phyloP scores from a whole-genome alignment of 208 protist genomes.

The Wallacemonas rigidus region DNA sequence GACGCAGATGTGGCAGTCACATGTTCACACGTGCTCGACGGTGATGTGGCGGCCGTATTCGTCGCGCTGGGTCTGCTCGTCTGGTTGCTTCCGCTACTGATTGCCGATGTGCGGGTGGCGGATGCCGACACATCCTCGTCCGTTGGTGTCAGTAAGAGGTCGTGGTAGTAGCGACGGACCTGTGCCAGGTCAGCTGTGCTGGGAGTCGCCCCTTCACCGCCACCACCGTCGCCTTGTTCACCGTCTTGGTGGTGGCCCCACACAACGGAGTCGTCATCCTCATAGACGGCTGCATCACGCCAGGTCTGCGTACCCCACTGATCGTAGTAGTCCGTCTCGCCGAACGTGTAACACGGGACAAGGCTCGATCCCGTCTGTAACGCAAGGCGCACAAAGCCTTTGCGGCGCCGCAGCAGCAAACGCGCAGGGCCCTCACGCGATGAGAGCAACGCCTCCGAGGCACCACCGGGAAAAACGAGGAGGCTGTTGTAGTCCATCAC shows the following conservation, averaged over 20 bases:
- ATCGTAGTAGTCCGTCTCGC: slow-evolving; percentile 59
- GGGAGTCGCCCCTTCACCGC: not conserved
- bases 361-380: slow-evolving; percentile 41
- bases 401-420: slow-evolving; percentile 46
- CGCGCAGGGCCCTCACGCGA: slow-evolving; percentile 29
- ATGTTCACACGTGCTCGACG: too few species aligned
- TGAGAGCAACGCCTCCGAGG: slow-evolving; percentile 52
- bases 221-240: not conserved
- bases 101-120: too few species aligned
- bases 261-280: slow-evolving; percentile 30
- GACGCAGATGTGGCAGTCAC: too few species aligned
- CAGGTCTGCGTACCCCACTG: slow-evolving; percentile 29
- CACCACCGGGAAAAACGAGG: slow-evolving; percentile 52
- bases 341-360: slow-evolving; percentile 56
- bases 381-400: slow-evolving; percentile 55
- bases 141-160: not conserved
- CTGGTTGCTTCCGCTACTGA: too few species aligned
- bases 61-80: not conserved
- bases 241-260: not conserved
- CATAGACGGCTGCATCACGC: slow-evolving; percentile 21
- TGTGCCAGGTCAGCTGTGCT: slow-evolving; percentile 1
- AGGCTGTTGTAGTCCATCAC: slow-evolving; percentile 39
- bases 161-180: not conserved
- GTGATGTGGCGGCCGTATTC: not conserved
- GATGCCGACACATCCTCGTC: not conserved